Conservation (phyloP, 2,329 filamentous ascomycete genomes). For the Apiospora koreana region DNA sequence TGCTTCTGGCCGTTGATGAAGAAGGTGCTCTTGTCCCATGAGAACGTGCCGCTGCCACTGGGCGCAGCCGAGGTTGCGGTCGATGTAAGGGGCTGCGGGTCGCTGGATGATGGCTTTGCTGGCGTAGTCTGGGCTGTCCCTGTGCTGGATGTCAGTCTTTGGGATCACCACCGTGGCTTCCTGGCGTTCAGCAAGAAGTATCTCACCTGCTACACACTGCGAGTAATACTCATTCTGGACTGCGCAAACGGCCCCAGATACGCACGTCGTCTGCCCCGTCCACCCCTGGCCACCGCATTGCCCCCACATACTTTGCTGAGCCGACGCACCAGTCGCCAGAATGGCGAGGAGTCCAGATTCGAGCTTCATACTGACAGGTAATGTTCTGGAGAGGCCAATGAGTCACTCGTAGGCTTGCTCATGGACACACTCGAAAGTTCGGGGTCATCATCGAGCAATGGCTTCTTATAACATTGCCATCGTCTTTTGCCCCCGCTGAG, state of each 20-base stretch:
- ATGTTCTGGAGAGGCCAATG: neutral
- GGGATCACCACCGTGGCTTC: neutral
- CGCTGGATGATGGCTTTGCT: neutral
- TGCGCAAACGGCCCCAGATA: neutral
- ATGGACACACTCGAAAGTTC: neutral
- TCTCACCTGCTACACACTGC: neutral
- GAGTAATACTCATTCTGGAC: neutral
- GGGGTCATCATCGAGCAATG: neutral
- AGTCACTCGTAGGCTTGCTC: neutral
- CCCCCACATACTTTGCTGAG: neutral
- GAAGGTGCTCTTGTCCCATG: conserved; percentile 40
- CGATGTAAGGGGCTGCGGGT: neutral
- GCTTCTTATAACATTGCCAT: neutral
- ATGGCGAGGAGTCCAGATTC: neutral
- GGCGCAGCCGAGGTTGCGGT: neutral
- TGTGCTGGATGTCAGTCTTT: neutral
- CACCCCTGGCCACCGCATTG: conserved; percentile 9
- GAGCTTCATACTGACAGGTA: neutral
- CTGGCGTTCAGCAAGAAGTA: neutral
- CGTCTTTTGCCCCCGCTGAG: neutral
- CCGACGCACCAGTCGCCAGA: neutral
- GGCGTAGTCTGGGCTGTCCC: neutral
- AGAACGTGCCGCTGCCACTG: conserved; percentile 29
- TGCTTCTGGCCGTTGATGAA: conserved; percentile 40
- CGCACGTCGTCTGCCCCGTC: neutral